Evolutionary conservation across 2,329 filamentous ascomycete genomes (phyloP).

Genomic region (Xylogone sp.): DNA sequence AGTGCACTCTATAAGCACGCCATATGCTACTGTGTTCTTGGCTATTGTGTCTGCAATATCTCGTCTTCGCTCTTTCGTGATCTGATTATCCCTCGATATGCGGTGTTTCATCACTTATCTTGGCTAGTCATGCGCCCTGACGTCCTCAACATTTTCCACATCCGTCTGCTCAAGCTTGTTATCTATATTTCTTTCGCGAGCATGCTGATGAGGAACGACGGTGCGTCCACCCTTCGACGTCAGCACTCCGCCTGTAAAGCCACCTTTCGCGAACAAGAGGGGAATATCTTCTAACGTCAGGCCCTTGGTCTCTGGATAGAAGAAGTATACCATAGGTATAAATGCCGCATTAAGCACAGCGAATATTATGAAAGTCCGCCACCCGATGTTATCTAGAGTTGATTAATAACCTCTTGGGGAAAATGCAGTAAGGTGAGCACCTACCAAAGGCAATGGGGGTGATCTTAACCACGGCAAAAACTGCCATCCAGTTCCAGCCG

Average conservation of each 20-base stretch:
- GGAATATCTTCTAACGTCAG: conserved; percentile 42
- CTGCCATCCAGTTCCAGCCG: conserved; percentile 60
- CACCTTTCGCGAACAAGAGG: conserved; percentile 34
- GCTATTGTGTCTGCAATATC: too few species aligned
- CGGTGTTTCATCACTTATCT: too few species aligned
- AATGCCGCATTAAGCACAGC: conserved; percentile 37
- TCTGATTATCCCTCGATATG: too few species aligned
- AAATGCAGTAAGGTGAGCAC: too few species aligned
- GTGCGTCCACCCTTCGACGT: conserved; percentile 19
- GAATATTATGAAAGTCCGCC: conserved; percentile 43
- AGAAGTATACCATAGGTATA: conserved; percentile 40
- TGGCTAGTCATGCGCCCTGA: too few species aligned
- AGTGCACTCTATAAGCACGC: too few species aligned
- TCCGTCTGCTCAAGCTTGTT: background rate
- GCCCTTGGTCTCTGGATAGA: conserved; percentile 42
- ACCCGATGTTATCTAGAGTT: conserved; percentile 40
- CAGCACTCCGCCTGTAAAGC: conserved; percentile 33
- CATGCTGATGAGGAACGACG: conserved; percentile 7
- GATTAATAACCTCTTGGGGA: too few species aligned
- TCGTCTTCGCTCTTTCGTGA: too few species aligned
- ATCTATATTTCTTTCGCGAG: background rate
- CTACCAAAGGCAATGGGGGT: conserved; percentile 46
- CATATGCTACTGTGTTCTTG: too few species aligned
- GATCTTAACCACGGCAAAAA: conserved; percentile 58
- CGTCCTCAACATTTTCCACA: too few species aligned